Evolutionary conservation across 345 rosid genomes (phyloP), one percentile per base, ranked within the genome.

Genomic region (Eucalyptus guilfoylei): DNA sequence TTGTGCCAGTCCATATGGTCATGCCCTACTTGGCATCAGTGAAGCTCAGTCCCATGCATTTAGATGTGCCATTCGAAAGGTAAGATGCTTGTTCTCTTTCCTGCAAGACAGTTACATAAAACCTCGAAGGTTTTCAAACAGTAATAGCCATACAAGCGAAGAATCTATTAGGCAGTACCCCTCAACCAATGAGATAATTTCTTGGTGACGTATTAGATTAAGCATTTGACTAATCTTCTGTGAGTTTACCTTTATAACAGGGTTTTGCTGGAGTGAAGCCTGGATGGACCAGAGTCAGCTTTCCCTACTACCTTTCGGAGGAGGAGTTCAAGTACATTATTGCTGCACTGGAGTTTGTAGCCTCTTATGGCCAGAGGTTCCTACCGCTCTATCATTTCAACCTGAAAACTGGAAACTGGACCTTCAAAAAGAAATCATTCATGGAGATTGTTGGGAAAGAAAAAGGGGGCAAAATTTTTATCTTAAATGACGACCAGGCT

Each of bases 1-100:
- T 40, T 94, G 96, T 89, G 95, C 97, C 42, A 96, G 92, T 58
- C 97, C 97, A 34, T 95, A 95, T 44, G 97, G 95, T 23, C 97
- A 95, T 45, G 9, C 32, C 44, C 80, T 95, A 87, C 95, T 95
- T 54, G 87, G 87, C n/a, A 76, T 95, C 6, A 49, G 87, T 45
- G 87, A 92, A 67, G 28, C 69, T 80, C 86, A 1, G 3, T 93
- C 96, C 6, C 92, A 88, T 49, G 90, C 92, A 14, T 10, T 95
- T 6, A 91, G 95, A 87, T 89, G 91, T 14, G 92, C 91, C 87
- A 95, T 94, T n/a, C 89, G 90, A 54, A 90, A 92, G 95, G 95
- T 95, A 88, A 50, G 21, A 52, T 24, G 80, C 47, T 21, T 40
- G 24, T 62, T 37, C 55, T 37, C 76, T 72, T 72, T 64, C 89